Conservation (phyloP, 2,329 filamentous ascomycete genomes). For the Bipolaris sorokiniana region DNA sequence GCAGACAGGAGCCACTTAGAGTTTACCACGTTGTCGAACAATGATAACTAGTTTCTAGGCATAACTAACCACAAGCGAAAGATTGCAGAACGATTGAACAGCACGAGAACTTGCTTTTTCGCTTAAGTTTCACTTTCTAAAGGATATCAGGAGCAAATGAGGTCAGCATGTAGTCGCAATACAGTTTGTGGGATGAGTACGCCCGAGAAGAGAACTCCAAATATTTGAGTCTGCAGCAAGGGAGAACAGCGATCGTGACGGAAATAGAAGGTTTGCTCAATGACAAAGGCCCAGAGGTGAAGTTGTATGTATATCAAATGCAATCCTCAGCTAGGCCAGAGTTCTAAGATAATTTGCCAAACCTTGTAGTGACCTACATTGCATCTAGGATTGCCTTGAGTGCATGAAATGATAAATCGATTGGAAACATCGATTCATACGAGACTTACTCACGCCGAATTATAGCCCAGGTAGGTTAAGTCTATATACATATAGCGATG, state of each 20-base stretch:
- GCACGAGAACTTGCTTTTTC: background rate
- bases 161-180: background rate
- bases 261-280: background rate
- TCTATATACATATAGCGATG: background rate
- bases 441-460: background rate
- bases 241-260: background rate
- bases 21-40: background rate
- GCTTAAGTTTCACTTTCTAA: background rate
- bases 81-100: background rate
- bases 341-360: constrained; percentile 1
- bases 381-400: constrained; percentile 1
- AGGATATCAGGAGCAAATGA: background rate
- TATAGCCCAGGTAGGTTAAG: background rate
- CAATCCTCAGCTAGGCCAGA: background rate
- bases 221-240: background rate
- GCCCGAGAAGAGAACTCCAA: background rate
- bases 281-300: background rate
- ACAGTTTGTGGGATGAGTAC: background rate
- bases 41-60: background rate
- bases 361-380: background rate
- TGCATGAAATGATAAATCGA: background rate
- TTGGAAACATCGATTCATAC: background rate
- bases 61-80: background rate
- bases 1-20: constrained; percentile 1
- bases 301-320: background rate